Evolutionary conservation across 2,329 filamentous ascomycete species (phyloP).

Genomic region (Bimuria novae-zelandiae): DNA sequence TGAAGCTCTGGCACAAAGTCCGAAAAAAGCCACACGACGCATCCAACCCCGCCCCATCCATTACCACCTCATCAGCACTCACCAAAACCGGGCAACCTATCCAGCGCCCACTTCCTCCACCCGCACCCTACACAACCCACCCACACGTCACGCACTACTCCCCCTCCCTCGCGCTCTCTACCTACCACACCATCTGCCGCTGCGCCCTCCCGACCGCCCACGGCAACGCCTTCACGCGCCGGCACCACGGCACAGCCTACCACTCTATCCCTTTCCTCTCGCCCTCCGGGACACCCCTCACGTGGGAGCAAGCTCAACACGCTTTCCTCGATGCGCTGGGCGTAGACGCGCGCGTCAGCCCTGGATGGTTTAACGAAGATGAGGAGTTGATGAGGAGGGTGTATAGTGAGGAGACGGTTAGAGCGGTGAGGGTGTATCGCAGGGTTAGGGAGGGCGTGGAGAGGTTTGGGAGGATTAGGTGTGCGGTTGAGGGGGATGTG

Average conservation of each 20-base stretch:
- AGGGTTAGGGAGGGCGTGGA: slow-evolving; percentile 1
- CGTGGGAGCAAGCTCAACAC: slow-evolving; percentile 2
- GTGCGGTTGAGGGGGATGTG: slow-evolving; percentile 6
- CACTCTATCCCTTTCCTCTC: slow-evolving; percentile 3
- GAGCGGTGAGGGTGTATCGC: background rate
- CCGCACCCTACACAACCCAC: background rate
- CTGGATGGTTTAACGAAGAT: slow-evolving; percentile 6
- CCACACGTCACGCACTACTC: slow-evolving; percentile 5
- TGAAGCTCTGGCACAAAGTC: background rate
- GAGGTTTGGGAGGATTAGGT: background rate
- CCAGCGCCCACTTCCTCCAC: background rate
- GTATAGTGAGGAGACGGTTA: slow-evolving; percentile 3
- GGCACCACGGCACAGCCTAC: background rate
- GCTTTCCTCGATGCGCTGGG: slow-evolving; percentile 3
- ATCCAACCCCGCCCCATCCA: background rate
- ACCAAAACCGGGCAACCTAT: background rate
- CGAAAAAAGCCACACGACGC: background rate
- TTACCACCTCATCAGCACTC: background rate
- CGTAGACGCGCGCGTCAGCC: background rate
- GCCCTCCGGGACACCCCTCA: background rate
- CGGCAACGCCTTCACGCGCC: slow-evolving; percentile 8
- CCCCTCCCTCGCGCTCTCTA: background rate
- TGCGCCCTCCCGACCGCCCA: background rate
- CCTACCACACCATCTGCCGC: slow-evolving; percentile 6
- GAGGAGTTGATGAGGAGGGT: background rate